Evolutionary conservation across 2,329 filamentous ascomycete genomes (phyloP).

Genomic region (Grosmannia clavigera): DNA sequence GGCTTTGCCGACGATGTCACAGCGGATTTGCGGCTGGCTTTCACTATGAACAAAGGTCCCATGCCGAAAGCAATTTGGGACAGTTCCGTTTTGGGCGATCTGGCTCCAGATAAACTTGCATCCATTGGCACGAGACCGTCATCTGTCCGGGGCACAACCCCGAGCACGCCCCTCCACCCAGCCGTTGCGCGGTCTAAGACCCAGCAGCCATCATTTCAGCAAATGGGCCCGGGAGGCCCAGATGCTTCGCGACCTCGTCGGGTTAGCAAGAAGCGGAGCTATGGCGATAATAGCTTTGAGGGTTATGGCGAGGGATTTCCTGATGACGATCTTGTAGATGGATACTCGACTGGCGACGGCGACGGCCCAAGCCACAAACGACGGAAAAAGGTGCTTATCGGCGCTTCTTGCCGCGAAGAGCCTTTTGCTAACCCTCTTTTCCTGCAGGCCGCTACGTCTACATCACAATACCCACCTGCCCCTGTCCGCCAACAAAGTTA

Average conservation of each 20-base stretch:
- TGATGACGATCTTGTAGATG: constrained; percentile 52
- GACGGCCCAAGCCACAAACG: constrained; percentile 47
- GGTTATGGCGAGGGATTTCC: constrained; percentile 62
- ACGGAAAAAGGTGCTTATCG: constrained; percentile 48
- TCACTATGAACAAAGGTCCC: constrained; percentile 44
- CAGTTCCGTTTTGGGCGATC: constrained; percentile 43
- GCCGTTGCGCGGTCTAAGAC: constrained; percentile 25
- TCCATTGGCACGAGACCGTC: constrained; percentile 24
- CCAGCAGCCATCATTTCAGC: constrained; percentile 15
- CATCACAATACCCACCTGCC: constrained; percentile 27
- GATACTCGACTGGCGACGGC: constrained; percentile 62
- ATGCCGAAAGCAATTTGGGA: constrained; percentile 46
- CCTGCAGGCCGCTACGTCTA: constrained; percentile 32
- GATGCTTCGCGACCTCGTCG: constrained; percentile 48
- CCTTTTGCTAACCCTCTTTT: constrained; percentile 25
- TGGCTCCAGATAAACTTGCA: constrained; percentile 29
- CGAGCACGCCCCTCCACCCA: constrained; percentile 36
- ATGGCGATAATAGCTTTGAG: constrained; percentile 62
- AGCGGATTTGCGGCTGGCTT: constrained; percentile 35
- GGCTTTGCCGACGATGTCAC: constrained; percentile 35
- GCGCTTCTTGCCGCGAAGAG: constrained; percentile 13
- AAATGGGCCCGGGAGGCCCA: constrained; percentile 18
- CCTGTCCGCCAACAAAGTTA: constrained; percentile 39
- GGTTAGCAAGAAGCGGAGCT: constrained; percentile 59
- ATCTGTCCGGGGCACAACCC: constrained; percentile 36